A percentile compares a stretch with the other conserved stretches of the same genome.
These are phyloP conservation scores for Neurospora sublineolata DNA, from an alignment of 495 filamentous ascomycete species.

Conservation along the genomic window DNA sequence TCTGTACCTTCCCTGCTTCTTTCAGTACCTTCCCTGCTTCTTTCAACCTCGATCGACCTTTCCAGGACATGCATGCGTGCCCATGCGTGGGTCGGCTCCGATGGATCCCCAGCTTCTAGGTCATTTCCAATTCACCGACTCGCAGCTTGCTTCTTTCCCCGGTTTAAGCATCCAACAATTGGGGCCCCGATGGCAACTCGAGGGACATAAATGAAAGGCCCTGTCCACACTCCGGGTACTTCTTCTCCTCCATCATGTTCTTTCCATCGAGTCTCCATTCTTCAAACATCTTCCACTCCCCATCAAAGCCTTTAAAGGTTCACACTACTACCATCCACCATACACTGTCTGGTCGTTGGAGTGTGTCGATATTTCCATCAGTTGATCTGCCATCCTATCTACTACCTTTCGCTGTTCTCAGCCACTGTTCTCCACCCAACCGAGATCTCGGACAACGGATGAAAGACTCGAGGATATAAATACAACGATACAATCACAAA, in stretches of 20 bases:
- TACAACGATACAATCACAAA: neutral
- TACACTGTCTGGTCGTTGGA: neutral
- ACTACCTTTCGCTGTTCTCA: neutral
- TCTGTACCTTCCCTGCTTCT: neutral
- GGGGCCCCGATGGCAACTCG: neutral
- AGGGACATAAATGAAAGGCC: neutral
- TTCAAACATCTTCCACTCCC: neutral
- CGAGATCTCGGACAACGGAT: neutral
- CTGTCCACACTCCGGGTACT: neutral
- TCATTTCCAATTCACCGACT: neutral
- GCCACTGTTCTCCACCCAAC: neutral
- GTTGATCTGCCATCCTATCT: neutral
- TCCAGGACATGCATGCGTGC: neutral
- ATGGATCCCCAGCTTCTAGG: neutral
- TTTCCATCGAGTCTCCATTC: neutral
- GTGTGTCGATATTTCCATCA: neutral
- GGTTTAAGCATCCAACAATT: neutral
- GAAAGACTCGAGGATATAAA: neutral
- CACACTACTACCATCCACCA: neutral
- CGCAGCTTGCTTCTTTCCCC: neutral
- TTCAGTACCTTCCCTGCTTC: neutral
- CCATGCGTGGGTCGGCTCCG: neutral
- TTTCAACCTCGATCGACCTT: neutral
- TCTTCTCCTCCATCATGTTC: neutral
- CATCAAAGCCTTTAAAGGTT: neutral